Percentiles rank a stretch among this genome's conserved stretches.
These are phyloP conservation scores for Pseudonitzschia delicatissima DNA, from an alignment of 108 stramenopile genomes.

Conservation along the genomic window DNA sequence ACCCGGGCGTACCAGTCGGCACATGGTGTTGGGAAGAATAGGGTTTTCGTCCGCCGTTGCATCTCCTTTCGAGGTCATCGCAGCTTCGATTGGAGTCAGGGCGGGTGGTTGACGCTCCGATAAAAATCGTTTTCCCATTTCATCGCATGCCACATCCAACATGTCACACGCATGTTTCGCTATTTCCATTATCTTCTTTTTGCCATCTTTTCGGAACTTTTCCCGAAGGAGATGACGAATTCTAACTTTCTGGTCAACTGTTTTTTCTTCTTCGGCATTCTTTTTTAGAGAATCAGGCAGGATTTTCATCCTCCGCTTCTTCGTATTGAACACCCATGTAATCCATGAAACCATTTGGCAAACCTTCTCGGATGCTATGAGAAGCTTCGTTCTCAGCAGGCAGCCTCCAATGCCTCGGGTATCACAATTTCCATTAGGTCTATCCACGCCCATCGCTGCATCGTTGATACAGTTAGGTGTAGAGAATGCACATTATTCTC, in stretches of 20 bases:
- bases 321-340: slow-evolving; percentile 93
- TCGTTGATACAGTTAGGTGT: slow-evolving; percentile 93
- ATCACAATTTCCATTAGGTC: slow-evolving; percentile 87
- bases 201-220: neutral
- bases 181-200: slow-evolving; percentile 75
- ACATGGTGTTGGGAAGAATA: slow-evolving; percentile 69
- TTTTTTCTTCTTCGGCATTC: slow-evolving; percentile 31
- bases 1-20: slow-evolving; percentile 82
- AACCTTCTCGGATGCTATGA: slow-evolving; percentile 65
- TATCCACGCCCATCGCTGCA: slow-evolving; percentile 91
- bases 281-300: slow-evolving; percentile 71
- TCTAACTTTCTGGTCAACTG: neutral
- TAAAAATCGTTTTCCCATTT: slow-evolving; percentile 88
- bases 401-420: slow-evolving; percentile 84
- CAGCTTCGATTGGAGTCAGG: slow-evolving; percentile 51
- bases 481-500: slow-evolving; percentile 72
- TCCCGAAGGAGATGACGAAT: slow-evolving; percentile 3
- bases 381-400: slow-evolving; percentile 52
- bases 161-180: slow-evolving; percentile 67
- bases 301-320: slow-evolving; percentile 41
- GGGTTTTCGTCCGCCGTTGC: slow-evolving; percentile 33
- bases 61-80: slow-evolving; percentile 8
- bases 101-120: slow-evolving; percentile 93
- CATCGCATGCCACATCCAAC: slow-evolving; percentile 93
- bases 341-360: slow-evolving; percentile 85